A percentile compares a stretch with the other conserved stretches of the same genome.
These are phyloP conservation scores for Fusarium coffeatum DNA, from an alignment of 2,329 filamentous ascomycete species.

Conservation along the genomic window DNA sequence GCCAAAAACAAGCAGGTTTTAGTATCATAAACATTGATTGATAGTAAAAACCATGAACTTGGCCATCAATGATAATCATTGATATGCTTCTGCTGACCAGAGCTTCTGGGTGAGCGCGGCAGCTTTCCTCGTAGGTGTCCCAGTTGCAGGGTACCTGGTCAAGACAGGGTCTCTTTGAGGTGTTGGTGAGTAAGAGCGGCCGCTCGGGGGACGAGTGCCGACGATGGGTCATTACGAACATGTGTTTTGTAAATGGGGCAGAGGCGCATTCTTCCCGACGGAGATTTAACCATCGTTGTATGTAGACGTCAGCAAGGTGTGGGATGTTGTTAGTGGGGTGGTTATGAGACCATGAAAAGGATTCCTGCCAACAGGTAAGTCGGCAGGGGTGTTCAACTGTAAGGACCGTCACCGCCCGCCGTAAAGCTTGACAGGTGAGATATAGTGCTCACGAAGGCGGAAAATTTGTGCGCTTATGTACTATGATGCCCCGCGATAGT, in stretches of 20 bases:
- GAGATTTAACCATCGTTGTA: conserved; percentile 33
- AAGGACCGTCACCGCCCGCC: conserved; percentile 10
- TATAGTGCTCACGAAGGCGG: conserved; percentile 26
- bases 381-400: conserved; percentile 22
- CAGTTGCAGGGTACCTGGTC: conserved; percentile 32
- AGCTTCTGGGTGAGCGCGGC: conserved; percentile 18
- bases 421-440: conserved; percentile 18
- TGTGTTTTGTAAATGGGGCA: conserved; percentile 11
- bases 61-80: conserved; percentile 15
- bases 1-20: background rate
- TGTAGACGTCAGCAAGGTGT: conserved; percentile 27
- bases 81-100: conserved; percentile 2
- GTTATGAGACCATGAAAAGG: conserved; percentile 6
- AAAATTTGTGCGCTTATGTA: conserved; percentile 44
- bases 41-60: conserved; percentile 1
- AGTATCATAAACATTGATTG: background rate
- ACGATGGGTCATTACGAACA: conserved; percentile 6
- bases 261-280: conserved; percentile 17
- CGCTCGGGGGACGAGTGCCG: conserved; percentile 27
- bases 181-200: conserved; percentile 31
- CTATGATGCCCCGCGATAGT: conserved; percentile 45
- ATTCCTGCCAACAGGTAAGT: conserved; percentile 18
- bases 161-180: conserved; percentile 14
- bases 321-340: conserved; percentile 14
- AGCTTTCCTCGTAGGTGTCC: conserved; percentile 27